These are phyloP conservation scores for Amphibolis antarctica DNA, from an alignment of 106 monocot genomes.

Conservation along the genomic window DNA sequence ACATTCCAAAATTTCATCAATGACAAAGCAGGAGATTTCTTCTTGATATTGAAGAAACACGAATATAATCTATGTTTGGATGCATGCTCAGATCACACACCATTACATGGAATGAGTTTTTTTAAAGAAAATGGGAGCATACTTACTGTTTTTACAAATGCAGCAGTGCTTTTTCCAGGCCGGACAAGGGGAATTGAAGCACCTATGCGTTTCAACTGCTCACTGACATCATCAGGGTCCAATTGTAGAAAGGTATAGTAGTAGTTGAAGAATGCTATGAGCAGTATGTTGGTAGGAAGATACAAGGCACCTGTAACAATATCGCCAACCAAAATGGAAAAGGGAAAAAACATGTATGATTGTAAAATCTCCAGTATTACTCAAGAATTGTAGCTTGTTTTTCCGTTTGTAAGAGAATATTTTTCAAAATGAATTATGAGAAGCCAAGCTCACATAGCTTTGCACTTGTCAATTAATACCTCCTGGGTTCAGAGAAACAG, in stretches of 20 bases:
- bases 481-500: conserved; percentile 82
- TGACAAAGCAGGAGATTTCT: too few relatives aligned
- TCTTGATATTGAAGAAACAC: too few relatives aligned
- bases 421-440: too few relatives aligned
- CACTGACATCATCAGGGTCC: conserved; percentile 98
- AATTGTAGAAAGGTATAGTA: conserved; percentile 98
- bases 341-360: neutral
- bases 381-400: too few relatives aligned
- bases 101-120: too few relatives aligned
- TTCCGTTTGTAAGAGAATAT: too few relatives aligned
- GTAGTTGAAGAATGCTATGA: conserved; percentile 98
- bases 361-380: neutral
- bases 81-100: too few relatives aligned
- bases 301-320: conserved; percentile 54
- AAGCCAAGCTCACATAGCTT: too few relatives aligned
- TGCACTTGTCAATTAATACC: conserved; percentile 23
- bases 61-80: too few relatives aligned
- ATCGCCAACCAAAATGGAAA: neutral
- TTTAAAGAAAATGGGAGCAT: neutral
- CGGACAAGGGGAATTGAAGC: conserved; percentile 97
- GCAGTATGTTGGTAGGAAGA: conserved; percentile 84
- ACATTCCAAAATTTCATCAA: too few relatives aligned
- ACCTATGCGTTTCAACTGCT: conserved; percentile 95
- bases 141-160: conserved; percentile 84
- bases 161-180: conserved; percentile 92